These are phyloP conservation scores for Lasiosphaeria hispida DNA, from an alignment of 495 filamentous ascomycete genomes.

Conservation along the genomic window DNA sequence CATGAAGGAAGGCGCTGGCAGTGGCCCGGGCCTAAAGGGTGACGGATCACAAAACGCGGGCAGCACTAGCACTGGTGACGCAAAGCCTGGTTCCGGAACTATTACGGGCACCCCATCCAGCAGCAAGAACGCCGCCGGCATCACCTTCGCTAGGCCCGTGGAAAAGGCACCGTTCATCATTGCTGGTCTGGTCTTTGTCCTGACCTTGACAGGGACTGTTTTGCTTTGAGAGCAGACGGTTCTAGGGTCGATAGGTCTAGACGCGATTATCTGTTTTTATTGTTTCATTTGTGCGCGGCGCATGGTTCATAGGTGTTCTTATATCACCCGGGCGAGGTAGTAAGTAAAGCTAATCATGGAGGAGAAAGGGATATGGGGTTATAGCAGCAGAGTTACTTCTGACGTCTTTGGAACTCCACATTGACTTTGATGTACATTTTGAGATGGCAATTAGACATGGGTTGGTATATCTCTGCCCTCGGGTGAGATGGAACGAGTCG, in stretches of 20 bases:
- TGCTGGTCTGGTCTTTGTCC: conserved; percentile 52
- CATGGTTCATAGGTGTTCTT: not conserved
- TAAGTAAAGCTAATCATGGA: not conserved
- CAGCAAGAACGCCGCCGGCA: conserved; percentile 34
- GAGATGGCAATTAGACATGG: too few species aligned
- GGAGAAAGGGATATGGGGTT: too few species aligned
- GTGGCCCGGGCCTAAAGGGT: conserved; percentile 68
- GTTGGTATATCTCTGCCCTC: too few species aligned
- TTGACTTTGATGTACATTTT: too few species aligned
- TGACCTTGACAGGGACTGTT: conserved; percentile 63
- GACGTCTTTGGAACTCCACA: too few species aligned
- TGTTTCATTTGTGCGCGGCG: not conserved
- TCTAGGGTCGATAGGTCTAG: too few species aligned
- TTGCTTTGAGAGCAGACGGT: conserved; percentile 30
- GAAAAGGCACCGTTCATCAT: conserved; percentile 55
- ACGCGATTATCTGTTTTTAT: not conserved
- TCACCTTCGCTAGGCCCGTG: conserved; percentile 44
- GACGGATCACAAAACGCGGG: conserved; percentile 70
- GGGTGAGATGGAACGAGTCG: too few species aligned
- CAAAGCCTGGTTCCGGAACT: conserved; percentile 60
- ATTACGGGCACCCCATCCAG: conserved; percentile 35
- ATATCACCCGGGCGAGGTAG: not conserved
- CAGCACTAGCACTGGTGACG: conserved; percentile 56
- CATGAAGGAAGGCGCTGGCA: conserved; percentile 72
- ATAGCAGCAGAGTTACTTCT: too few species aligned